These are phyloP conservation scores for Neofusicoccum sp. DNA, from an alignment of 2,329 filamentous ascomycete genomes.

Conservation along the genomic window DNA sequence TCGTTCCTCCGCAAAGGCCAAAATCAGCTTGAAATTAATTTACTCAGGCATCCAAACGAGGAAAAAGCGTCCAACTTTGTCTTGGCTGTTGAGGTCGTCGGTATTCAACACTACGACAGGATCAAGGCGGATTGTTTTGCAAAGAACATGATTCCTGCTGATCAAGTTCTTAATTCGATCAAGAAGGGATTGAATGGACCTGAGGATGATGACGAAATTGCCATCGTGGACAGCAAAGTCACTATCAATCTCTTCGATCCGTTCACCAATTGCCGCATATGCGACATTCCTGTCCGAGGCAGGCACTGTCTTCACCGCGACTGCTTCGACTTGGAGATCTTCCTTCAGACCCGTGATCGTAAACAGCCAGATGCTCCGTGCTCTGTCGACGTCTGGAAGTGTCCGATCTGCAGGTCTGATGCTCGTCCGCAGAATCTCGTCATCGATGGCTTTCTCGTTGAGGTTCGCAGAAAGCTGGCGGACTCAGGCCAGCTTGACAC, in stretches of 20 bases:
- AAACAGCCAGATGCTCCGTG: slow-evolving; percentile 26
- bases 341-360: slow-evolving; percentile 63
- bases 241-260: slow-evolving; percentile 49
- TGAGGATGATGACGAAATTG: slow-evolving; percentile 49
- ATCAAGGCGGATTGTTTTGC: slow-evolving; percentile 33
- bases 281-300: slow-evolving; percentile 70
- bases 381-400: slow-evolving; percentile 74
- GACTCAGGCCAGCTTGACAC: slow-evolving; percentile 49
- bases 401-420: slow-evolving; percentile 77
- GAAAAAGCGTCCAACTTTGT: slow-evolving; percentile 50
- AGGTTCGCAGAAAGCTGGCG: slow-evolving; percentile 59
- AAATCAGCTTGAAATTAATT: slow-evolving; percentile 59
- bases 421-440: slow-evolving; percentile 70
- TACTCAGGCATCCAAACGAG: slow-evolving; percentile 32
- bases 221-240: slow-evolving; percentile 39
- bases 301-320: slow-evolving; percentile 71
- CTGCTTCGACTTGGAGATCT: slow-evolving; percentile 86
- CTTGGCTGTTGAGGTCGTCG: slow-evolving; percentile 69
- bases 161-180: slow-evolving; percentile 58
- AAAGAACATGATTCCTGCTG: slow-evolving; percentile 39
- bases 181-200: slow-evolving; percentile 41
- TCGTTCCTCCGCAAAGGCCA: slow-evolving; percentile 54
- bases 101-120: slow-evolving; percentile 46
- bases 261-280: slow-evolving; percentile 51
- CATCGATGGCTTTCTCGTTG: slow-evolving; percentile 70